phyloP scores from a whole-genome alignment of 495 filamentous ascomycete genomes.

The Penicillium taxi region DNA sequence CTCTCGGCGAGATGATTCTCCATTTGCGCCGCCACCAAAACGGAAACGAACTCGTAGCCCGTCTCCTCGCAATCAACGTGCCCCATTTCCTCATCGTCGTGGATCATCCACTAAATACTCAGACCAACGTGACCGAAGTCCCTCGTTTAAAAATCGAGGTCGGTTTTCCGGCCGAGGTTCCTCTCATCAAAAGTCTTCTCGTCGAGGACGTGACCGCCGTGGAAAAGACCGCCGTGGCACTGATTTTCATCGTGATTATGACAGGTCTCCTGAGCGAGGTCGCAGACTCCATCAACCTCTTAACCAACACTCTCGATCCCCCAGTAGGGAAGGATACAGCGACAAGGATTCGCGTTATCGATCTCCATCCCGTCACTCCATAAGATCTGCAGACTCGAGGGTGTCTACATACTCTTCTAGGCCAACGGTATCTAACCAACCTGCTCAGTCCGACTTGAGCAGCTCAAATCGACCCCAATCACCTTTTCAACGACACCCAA shows the following conservation, averaged over 20 bases:
- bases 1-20: slow-evolving; percentile 25
- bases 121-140: slow-evolving; percentile 28
- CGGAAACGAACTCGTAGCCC: slow-evolving; percentile 42
- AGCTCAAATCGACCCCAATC: slow-evolving; percentile 29
- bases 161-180: slow-evolving; percentile 30
- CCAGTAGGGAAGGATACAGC: slow-evolving; percentile 20
- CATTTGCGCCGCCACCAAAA: slow-evolving; percentile 31
- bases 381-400: slow-evolving; percentile 25
- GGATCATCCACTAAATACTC: slow-evolving; percentile 19
- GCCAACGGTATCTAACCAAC: slow-evolving; percentile 27
- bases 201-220: slow-evolving; percentile 30
- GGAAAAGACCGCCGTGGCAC: slow-evolving; percentile 23
- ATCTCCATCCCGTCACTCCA: slow-evolving; percentile 31
- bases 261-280: slow-evolving; percentile 29
- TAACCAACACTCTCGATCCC: slow-evolving; percentile 23
- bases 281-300: slow-evolving; percentile 21
- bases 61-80: slow-evolving; percentile 28
- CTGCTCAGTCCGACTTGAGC: slow-evolving; percentile 19
- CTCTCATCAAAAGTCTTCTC: slow-evolving; percentile 25
- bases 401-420: slow-evolving; percentile 22
- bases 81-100: slow-evolving; percentile 17
- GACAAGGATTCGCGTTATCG: slow-evolving; percentile 27
- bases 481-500: slow-evolving; percentile 30
- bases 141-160: slow-evolving; percentile 20
- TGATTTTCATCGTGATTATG: slow-evolving; percentile 18